Evolutionary conservation across 805 yeast species (phyloP).

Genomic region (Monosporozyma servazzii): DNA sequence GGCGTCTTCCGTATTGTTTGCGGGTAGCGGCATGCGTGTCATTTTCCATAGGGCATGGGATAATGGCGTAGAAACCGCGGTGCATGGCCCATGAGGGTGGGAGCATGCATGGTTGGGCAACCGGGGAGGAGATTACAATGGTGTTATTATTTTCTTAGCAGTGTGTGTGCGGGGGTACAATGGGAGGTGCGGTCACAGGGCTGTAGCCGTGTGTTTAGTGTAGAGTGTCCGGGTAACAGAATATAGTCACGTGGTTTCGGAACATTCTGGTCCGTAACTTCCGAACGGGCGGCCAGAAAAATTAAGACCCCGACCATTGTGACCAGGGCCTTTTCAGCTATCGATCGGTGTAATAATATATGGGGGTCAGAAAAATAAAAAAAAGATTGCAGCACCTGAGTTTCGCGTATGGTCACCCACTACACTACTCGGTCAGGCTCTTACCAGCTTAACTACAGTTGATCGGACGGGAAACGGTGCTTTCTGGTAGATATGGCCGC

Average conservation of each 20-base stretch:
- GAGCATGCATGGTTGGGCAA: not conserved
- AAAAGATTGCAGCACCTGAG: constrained; percentile 45
- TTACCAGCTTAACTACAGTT: constrained; percentile 49
- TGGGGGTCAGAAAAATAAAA: constrained; percentile 23
- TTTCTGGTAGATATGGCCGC: constrained; percentile 53
- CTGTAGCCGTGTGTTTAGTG: too few species aligned
- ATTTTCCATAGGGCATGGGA: too few species aligned
- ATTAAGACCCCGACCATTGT: not conserved
- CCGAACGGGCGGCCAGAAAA: not conserved
- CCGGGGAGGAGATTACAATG: not conserved
- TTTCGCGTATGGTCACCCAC: constrained; percentile 53
- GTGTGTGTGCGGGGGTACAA: not conserved
- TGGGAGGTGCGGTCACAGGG: too few species aligned
- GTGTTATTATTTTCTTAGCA: too few species aligned
- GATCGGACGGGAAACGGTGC: constrained; percentile 57
- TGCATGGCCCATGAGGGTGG: too few species aligned
- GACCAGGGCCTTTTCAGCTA: not conserved
- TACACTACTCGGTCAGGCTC: constrained; percentile 50
- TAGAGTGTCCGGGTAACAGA: too few species aligned
- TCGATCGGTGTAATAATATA: not conserved
- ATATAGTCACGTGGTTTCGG: too few species aligned
- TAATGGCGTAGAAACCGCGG: too few species aligned
- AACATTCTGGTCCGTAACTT: not conserved
- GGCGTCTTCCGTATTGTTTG: not conserved
- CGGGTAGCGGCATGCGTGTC: too few species aligned